These are phyloP conservation scores for Neopestalotiopsis sp. DNA, from an alignment of 2,329 filamentous ascomycete genomes.

Conservation along the genomic window DNA sequence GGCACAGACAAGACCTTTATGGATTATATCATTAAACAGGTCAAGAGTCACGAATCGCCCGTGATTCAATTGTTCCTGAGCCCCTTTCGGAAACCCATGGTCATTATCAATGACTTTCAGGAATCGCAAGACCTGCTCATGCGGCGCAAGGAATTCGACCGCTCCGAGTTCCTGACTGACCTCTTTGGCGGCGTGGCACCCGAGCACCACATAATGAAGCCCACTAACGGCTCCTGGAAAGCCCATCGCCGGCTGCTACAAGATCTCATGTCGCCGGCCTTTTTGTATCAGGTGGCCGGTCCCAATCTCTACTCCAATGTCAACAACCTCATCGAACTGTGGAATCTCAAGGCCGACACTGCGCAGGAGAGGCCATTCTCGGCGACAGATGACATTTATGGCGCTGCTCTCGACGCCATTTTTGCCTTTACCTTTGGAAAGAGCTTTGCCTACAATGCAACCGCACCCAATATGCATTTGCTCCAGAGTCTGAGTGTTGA, in stretches of 20 bases:
- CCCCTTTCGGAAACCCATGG: slow-evolving; percentile 37
- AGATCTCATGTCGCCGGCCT: slow-evolving; percentile 44
- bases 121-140: slow-evolving; percentile 41
- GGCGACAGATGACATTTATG: slow-evolving; percentile 29
- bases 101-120: slow-evolving; percentile 40
- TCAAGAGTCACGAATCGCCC: slow-evolving; percentile 24
- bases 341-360: slow-evolving; percentile 37
- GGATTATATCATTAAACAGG: slow-evolving; percentile 19
- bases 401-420: slow-evolving; percentile 22
- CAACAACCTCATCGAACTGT: slow-evolving; percentile 35
- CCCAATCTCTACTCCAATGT: slow-evolving; percentile 36
- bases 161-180: slow-evolving; percentile 29
- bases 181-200: slow-evolving; percentile 26
- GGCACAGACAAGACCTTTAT: slow-evolving; percentile 17
- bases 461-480: background rate
- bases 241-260: slow-evolving; percentile 37
- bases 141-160: slow-evolving; percentile 41
- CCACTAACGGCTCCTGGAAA: slow-evolving; percentile 35
- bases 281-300: slow-evolving; percentile 38
- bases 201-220: slow-evolving; percentile 38
- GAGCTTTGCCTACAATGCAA: slow-evolving; percentile 11
- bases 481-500: background rate
- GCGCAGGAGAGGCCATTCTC: slow-evolving; percentile 39
- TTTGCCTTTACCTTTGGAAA: slow-evolving; percentile 23
- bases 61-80: slow-evolving; percentile 42